Evolutionary conservation across 1,139 yeast species (phyloP).

Genomic region (Protomyces macrosporus): DNA sequence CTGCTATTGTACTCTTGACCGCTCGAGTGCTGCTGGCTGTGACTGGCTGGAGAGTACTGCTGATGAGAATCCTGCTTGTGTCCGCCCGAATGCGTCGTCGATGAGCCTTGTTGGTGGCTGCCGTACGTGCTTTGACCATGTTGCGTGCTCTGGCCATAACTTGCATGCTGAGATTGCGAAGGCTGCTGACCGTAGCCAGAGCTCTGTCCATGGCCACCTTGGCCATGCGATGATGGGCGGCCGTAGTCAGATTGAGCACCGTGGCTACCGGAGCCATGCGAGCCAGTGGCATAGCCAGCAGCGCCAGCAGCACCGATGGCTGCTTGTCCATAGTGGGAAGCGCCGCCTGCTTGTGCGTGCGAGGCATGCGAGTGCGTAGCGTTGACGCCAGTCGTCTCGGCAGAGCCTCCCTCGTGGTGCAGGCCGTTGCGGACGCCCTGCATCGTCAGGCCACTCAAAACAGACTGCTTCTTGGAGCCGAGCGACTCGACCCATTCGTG

Average conservation of each 20-base stretch:
- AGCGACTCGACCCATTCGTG: constrained; percentile 31
- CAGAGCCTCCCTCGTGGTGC: constrained; percentile 29
- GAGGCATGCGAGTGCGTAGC: constrained; percentile 4
- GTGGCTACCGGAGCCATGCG: background rate
- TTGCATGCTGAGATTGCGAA: no score
- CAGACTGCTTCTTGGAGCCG: constrained; percentile 25
- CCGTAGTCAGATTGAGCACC: no score
- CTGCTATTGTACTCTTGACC: background rate
- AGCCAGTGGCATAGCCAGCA: background rate
- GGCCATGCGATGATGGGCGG: no score
- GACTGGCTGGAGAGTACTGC: background rate
- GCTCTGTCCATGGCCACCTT: no score
- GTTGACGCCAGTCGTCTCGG: constrained; percentile 4
- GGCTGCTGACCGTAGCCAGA: no score
- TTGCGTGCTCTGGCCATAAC: no score
- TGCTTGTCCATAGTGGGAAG: background rate
- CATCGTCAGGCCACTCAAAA: constrained; percentile 31
- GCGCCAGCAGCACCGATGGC: background rate
- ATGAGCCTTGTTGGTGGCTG: no score
- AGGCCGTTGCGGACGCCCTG: constrained; percentile 34
- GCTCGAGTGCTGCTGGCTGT: background rate
- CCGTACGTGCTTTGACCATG: no score
- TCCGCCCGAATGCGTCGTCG: background rate
- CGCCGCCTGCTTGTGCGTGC: background rate
- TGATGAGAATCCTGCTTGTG: background rate